phyloP scores from a whole-genome alignment of 2,329 filamentous ascomycete genomes.

The Sporothrix phasma region DNA sequence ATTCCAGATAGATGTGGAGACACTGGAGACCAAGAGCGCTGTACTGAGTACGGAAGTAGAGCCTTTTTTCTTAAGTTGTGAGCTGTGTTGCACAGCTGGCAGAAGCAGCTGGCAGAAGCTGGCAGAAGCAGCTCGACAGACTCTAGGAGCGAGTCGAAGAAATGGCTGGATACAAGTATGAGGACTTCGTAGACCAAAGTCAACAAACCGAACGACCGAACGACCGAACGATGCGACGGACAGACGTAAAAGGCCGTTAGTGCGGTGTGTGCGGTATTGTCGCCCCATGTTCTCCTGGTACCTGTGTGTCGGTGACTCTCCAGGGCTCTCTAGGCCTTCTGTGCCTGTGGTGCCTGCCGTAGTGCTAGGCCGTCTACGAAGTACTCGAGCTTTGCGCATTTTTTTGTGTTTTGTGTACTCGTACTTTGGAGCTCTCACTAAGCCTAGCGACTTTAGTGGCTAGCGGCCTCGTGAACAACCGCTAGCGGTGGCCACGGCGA shows the following conservation, averaged over 20 bases:
- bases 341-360: neutral
- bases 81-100: no score
- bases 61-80: no score
- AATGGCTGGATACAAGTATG: neutral
- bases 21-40: no score
- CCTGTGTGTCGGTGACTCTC: no score
- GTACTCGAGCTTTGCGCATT: no score
- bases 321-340: no score
- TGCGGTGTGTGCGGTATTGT: neutral
- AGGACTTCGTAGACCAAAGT: neutral
- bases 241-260: neutral
- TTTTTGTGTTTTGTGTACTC: no score
- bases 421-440: neutral
- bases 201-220: neutral
- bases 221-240: neutral
- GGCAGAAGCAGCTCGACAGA: neutral
- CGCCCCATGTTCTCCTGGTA: neutral
- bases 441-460: neutral
- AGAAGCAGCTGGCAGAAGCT: neutral
- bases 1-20: no score
- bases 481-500: neutral
- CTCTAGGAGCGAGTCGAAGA: neutral
- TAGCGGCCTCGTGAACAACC: neutral
- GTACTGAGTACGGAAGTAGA: no score
- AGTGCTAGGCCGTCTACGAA: neutral